phyloP scores from a whole-genome alignment of 2,329 filamentous ascomycete genomes.

The Ampelomyces quisqualis region DNA sequence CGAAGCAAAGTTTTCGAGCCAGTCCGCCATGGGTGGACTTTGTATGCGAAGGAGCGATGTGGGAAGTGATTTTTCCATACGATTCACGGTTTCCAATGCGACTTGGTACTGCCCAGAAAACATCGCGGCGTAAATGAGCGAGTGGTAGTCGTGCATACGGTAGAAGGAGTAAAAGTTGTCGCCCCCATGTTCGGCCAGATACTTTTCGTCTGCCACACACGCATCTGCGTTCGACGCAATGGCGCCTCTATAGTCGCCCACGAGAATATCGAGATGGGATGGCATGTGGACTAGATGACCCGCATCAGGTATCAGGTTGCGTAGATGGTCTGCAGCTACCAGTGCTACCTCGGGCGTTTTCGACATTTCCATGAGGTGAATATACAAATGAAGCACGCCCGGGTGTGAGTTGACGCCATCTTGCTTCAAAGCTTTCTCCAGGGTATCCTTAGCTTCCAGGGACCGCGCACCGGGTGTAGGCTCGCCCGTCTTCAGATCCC shows the following conservation, averaged over 20 bases:
- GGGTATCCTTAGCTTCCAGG: slow-evolving; percentile 57
- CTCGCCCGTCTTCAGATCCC: slow-evolving; percentile 60
- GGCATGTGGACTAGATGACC: slow-evolving; percentile 78
- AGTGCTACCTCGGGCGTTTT: slow-evolving; percentile 63
- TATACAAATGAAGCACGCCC: slow-evolving; percentile 72
- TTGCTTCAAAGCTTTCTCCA: slow-evolving; percentile 60
- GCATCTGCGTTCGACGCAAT: slow-evolving; percentile 68
- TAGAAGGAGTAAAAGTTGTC: slow-evolving; percentile 77
- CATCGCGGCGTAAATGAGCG: slow-evolving; percentile 75
- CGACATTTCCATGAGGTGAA: slow-evolving; percentile 79
- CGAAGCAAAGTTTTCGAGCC: slow-evolving; percentile 69
- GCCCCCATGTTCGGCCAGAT: slow-evolving; percentile 58
- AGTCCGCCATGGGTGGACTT: slow-evolving; percentile 75
- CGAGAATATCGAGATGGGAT: slow-evolving; percentile 71
- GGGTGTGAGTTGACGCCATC: slow-evolving; percentile 60
- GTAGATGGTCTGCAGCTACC: slow-evolving; percentile 61
- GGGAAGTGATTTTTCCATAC: slow-evolving; percentile 63
- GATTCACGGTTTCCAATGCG: slow-evolving; percentile 60
- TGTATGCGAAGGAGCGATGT: slow-evolving; percentile 63
- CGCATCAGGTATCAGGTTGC: slow-evolving; percentile 65
- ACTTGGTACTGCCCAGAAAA: slow-evolving; percentile 66
- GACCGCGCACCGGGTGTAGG: slow-evolving; percentile 59
- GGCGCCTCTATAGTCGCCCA: slow-evolving; percentile 68
- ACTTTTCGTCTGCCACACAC: slow-evolving; percentile 67
- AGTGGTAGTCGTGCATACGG: slow-evolving; percentile 72